Evolutionary conservation across 352 stramenopile genomes (phyloP).

Genomic region (Blastocystis sp.): DNA sequence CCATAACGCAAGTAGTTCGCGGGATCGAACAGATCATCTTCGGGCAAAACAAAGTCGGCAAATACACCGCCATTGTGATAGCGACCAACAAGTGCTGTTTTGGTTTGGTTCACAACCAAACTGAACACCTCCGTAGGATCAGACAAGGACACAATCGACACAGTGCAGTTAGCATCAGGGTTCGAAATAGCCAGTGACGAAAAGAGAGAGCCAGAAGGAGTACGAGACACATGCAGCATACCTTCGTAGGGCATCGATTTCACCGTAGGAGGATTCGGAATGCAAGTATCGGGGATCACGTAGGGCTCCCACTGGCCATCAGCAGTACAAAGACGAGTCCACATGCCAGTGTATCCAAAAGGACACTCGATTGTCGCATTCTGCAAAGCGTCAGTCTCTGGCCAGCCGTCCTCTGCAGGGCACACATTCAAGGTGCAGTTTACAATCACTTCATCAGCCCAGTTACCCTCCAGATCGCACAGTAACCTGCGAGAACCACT

Average conservation of each 20-base stretch:
- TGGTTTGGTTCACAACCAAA: conserved; percentile 14
- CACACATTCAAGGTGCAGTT: conserved; percentile 30
- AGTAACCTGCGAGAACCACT: neutral
- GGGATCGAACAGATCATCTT: neutral
- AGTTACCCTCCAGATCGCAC: conserved; percentile 7
- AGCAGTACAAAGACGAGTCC: neutral
- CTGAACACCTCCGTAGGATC: neutral
- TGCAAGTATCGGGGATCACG: conserved; percentile 1
- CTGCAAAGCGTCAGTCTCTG: neutral
- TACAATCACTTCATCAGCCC: neutral
- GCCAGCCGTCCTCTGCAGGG: conserved; percentile 27
- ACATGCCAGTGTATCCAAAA: conserved; percentile 11
- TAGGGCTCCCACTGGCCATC: conserved; percentile 17
- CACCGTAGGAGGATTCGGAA: neutral
- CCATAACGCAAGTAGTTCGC: conserved; percentile 47
- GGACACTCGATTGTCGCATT: neutral
- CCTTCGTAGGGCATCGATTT: conserved; percentile 38
- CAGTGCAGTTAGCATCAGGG: neutral
- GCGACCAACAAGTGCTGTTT: neutral
- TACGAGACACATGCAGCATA: conserved; percentile 20
- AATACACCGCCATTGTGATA: conserved; percentile 31
- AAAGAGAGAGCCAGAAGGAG: conserved; percentile 31
- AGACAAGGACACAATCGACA: neutral
- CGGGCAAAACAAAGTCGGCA: neutral
- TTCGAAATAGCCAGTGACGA: neutral